phyloP scores from a whole-genome alignment of 768 basidiomycete genomes.

The Sporobolomyces phaffii region DNA sequence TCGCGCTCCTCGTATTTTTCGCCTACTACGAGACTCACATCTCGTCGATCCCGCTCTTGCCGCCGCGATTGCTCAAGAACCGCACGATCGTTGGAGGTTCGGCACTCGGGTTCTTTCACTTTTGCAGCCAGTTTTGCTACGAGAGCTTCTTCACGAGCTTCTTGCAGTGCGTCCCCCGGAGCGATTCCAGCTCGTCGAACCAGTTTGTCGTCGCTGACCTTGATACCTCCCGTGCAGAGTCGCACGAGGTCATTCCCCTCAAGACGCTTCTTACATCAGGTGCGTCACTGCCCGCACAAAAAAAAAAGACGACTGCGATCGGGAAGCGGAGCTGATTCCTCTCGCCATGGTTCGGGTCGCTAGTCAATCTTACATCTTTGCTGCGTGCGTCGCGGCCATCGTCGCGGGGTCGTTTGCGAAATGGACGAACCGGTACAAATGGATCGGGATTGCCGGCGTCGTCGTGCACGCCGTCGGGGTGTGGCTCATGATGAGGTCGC shows the following conservation, averaged over 20 bases:
- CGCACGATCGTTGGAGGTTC: conserved; percentile 37
- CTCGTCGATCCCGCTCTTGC: conserved; percentile 37
- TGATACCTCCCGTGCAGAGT: too few relatives aligned
- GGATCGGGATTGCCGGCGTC: conserved; percentile 40
- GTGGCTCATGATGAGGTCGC: conserved; percentile 41
- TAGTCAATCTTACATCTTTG: conserved; percentile 42
- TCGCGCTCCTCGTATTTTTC: conserved; percentile 36
- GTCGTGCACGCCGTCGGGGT: conserved; percentile 40
- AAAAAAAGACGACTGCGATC: too few relatives aligned
- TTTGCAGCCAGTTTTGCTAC: conserved; percentile 40
- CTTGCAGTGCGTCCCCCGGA: conserved; percentile 37
- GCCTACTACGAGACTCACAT: conserved; percentile 35
- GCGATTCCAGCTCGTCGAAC: too few relatives aligned
- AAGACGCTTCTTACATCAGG: conserved; percentile 33
- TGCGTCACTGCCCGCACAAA: too few relatives aligned
- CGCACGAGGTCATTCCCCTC: conserved; percentile 35
- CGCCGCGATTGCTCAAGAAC: conserved; percentile 34
- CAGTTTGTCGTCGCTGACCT: too few relatives aligned
- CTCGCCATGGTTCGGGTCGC: too few relatives aligned
- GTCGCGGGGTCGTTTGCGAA: conserved; percentile 37
- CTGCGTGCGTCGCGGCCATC: conserved; percentile 38
- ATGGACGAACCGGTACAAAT: conserved; percentile 39
- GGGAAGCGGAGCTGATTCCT: too few relatives aligned
- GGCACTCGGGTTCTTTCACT: conserved; percentile 40
- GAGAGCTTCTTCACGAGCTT: conserved; percentile 43